Evolutionary conservation across 768 basidiomycete genomes (phyloP), one percentile per base, ranked within the genome.

Genomic region (Rhodotorula babjevae): DNA sequence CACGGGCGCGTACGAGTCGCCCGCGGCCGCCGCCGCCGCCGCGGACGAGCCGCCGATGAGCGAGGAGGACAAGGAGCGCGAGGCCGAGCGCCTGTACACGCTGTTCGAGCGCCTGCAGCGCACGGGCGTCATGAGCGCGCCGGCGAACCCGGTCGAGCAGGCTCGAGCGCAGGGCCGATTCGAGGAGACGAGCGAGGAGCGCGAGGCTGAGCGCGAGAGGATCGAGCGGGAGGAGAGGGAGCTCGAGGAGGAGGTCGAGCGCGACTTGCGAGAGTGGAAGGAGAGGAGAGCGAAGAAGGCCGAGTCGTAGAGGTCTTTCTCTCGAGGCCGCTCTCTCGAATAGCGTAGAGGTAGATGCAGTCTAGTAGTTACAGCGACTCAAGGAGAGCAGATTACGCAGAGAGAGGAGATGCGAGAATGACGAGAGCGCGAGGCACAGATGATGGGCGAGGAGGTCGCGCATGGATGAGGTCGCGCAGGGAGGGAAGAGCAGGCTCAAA

Each of bases 51-150:
- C 87, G 62, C 52, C 74, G 44, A 95, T 99, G 93, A 89, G 92
- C 1, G 89, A 94, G 44, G 93, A 94, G 79, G 95, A 99, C 84
- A 96, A 95, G 81, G 92, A 96, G 79, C 83, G 82, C 18, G 96
- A 99, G 82, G 90, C 93, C 65, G 94, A 97, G 83, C 89, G 88
- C 78, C 83, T 99, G 55, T 92, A 97, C 78, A 87, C 90, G 47
- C 84, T 98, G 29, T 98, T 99, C 78, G 91, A 96, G 74, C 84
- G 94, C 60, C 83, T 98, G 74, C 91, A 93, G 79, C 87, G 84
- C 81, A 88, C 84, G 58, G 91, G 92, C 12, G 74, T 77, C 33
- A 75, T 79, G 31, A 86, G 87, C 57, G 78, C 92, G 36, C 36
- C 36, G 46, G 85, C 80, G 69, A 83, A 85, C 66, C 79, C 83